A percentile compares a stretch with the other conserved stretches of the same genome.
Evolutionary conservation across 352 stramenopile species (phyloP).

Genomic region (Globisporangium megalacanthum): DNA sequence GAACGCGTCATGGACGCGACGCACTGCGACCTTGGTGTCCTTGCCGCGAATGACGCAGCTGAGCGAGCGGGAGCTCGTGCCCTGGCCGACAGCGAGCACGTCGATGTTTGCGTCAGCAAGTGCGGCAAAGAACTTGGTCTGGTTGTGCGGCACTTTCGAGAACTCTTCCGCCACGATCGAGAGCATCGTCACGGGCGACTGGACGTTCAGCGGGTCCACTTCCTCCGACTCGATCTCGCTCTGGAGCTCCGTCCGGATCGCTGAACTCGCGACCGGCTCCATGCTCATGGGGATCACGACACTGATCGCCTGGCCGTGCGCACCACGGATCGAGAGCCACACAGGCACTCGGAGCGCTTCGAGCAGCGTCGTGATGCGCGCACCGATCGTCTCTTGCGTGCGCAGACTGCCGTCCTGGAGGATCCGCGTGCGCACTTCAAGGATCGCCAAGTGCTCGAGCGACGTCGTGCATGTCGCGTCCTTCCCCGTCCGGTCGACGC

Average conservation of each 20-base stretch:
- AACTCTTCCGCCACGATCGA: constrained; percentile 77
- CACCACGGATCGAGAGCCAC: constrained; percentile 76
- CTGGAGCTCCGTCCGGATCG: constrained; percentile 53
- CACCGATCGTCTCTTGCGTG: constrained; percentile 62
- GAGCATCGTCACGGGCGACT: constrained; percentile 79
- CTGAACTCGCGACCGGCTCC: constrained; percentile 26
- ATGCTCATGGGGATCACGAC: constrained; percentile 53
- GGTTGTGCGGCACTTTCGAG: constrained; percentile 61
- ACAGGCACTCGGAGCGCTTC: constrained; percentile 60
- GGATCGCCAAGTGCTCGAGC: constrained; percentile 72
- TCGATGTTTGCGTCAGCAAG: constrained; percentile 62
- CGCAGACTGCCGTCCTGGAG: constrained; percentile 59
- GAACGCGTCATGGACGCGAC: constrained; percentile 74
- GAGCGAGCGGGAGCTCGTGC: constrained; percentile 71
- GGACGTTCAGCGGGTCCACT: constrained; percentile 60
- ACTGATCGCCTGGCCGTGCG: constrained; percentile 76
- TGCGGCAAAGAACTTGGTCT: constrained; percentile 75
- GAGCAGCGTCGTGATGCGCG: constrained; percentile 65
- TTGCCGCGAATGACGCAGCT: constrained; percentile 66
- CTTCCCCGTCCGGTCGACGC: constrained; percentile 43
- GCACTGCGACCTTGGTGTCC: constrained; percentile 72
- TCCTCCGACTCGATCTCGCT: constrained; percentile 61
- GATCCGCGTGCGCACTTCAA: constrained; percentile 77
- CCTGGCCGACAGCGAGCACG: constrained; percentile 68
- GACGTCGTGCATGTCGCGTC: constrained; percentile 78